phyloP scores from a whole-genome alignment of 257 asterid species.

The Ballota nigra region DNA sequence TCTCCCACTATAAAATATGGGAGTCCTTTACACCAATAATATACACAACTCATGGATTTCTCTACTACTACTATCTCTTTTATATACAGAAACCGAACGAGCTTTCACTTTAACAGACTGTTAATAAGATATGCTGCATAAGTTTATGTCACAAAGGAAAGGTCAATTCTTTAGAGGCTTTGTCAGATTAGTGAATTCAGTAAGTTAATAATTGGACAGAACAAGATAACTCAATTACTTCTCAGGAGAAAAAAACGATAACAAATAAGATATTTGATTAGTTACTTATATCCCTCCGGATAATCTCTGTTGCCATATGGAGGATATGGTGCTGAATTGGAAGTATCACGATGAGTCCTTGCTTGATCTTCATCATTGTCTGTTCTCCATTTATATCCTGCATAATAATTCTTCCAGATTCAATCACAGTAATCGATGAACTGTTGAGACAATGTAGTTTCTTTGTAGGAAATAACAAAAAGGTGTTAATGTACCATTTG shows the following conservation, averaged over 20 bases:
- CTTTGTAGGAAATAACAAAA: neutral
- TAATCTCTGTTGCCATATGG: conserved; percentile 54
- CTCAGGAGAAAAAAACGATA: neutral
- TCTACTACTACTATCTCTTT: too few relatives aligned
- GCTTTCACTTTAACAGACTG: too few relatives aligned
- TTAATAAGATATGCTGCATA: too few relatives aligned
- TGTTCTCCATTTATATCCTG: conserved; percentile 66
- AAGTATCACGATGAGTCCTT: conserved; percentile 46
- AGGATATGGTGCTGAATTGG: conserved; percentile 46
- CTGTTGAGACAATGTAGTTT: neutral
- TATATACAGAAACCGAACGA: too few relatives aligned
- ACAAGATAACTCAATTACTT: too few relatives aligned
- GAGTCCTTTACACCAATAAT: too few relatives aligned
- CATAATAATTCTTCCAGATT: neutral
- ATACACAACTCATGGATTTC: too few relatives aligned
- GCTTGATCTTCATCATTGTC: conserved; percentile 52
- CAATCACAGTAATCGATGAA: neutral
- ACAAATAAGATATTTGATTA: neutral
- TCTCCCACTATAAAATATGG: too few relatives aligned
- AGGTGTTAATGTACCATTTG: conserved; percentile 42
- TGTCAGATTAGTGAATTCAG: too few relatives aligned
- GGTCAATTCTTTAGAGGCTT: too few relatives aligned
- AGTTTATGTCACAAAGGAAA: too few relatives aligned
- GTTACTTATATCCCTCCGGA: conserved; percentile 51
- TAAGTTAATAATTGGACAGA: too few relatives aligned